Evolutionary conservation across 202 grass and related monocot species (phyloP).

Genomic region (Setaria italica): DNA sequence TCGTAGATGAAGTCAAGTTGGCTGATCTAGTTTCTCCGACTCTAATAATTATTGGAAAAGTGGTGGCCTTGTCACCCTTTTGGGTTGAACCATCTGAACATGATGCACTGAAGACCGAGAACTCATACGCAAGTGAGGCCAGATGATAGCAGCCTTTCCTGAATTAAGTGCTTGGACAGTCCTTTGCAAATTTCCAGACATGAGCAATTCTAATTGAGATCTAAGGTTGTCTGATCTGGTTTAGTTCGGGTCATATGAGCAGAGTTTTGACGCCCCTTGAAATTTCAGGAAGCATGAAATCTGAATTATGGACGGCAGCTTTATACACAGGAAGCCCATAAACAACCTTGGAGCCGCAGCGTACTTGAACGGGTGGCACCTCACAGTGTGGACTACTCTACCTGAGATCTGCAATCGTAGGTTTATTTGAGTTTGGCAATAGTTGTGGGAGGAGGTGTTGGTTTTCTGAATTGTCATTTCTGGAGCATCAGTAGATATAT

Average conservation of each 20-base stretch:
- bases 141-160: constrained; percentile 43
- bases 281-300: constrained; percentile 20
- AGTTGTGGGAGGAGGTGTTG: neutral
- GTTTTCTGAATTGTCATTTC: neutral
- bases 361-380: neutral
- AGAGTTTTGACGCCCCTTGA: neutral
- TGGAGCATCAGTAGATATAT: neutral
- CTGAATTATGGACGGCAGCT: neutral
- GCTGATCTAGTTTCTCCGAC: constrained; percentile 73
- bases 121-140: constrained; percentile 40
- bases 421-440: constrained; percentile 1
- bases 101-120: constrained; percentile 32
- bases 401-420: neutral
- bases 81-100: constrained; percentile 64
- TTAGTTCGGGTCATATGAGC: constrained; percentile 3
- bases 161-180: neutral
- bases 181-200: constrained; percentile 14
- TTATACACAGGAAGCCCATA: constrained; percentile 11
- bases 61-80: constrained; percentile 83
- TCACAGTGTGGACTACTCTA: constrained; percentile 2
- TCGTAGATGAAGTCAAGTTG: constrained; percentile 70
- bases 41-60: constrained; percentile 86
- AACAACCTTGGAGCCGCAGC: constrained; percentile 6
- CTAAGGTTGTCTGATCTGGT: constrained; percentile 11
- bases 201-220: constrained; percentile 20